These are phyloP conservation scores for Spathaspora sp. DNA, from an alignment of 805 yeast species.

Conservation along the genomic window DNA sequence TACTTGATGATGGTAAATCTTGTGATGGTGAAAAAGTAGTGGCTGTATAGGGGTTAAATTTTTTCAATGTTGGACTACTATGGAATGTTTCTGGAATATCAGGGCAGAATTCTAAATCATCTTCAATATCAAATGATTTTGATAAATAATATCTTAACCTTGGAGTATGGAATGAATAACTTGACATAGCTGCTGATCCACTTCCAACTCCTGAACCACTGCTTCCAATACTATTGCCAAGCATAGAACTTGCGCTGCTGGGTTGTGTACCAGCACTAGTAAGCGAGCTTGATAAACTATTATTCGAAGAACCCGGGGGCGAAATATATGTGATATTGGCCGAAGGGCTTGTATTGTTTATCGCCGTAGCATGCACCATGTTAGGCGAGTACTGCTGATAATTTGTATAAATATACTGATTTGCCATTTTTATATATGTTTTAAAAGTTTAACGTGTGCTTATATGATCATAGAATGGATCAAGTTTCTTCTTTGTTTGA, in stretches of 20 bases:
- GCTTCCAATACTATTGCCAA: constrained; percentile 2
- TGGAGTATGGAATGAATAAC: constrained; percentile 42
- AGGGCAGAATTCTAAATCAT: constrained; percentile 64
- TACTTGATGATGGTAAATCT: constrained; percentile 12
- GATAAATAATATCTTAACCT: constrained; percentile 55
- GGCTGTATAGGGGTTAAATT: constrained; percentile 68
- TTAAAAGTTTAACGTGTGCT: background rate
- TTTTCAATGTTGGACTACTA: constrained; percentile 36
- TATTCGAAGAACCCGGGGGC: constrained; percentile 17
- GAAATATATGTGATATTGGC: constrained; percentile 19
- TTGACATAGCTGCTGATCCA: constrained; percentile 9
- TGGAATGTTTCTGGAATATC: constrained; percentile 41
- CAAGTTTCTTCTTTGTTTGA: background rate
- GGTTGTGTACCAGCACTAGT: constrained; percentile 3
- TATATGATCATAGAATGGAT: background rate
- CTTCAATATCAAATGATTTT: constrained; percentile 60
- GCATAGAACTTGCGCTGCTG: constrained; percentile 4
- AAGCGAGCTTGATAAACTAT: constrained; percentile 7
- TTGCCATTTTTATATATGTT: constrained; percentile 20
- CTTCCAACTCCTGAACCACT: constrained; percentile 10
- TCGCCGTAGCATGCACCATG: constrained; percentile 15
- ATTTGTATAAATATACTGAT: constrained; percentile 32
- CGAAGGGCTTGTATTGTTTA: constrained; percentile 7
- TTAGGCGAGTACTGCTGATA: constrained; percentile 33
- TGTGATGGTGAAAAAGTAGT: constrained; percentile 57